Percentiles rank a stretch among this genome's conserved stretches.
Evolutionary conservation across 768 basidiomycete species (phyloP).

Genomic region (Suillus plorans): DNA sequence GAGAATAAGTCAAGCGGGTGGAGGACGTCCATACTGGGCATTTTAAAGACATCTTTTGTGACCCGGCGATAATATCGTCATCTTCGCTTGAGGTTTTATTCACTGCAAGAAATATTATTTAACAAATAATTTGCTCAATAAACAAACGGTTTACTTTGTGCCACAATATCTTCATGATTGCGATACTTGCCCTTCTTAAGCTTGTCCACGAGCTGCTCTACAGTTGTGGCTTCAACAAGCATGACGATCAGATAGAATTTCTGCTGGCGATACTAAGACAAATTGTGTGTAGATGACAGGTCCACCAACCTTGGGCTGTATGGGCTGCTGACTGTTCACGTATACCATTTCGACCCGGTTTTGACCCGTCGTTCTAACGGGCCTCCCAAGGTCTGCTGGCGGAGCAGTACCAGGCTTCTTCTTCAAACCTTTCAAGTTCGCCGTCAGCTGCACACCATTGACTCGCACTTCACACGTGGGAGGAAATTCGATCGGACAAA

Average conservation of each 20-base stretch:
- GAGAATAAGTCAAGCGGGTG: constrained; percentile 6
- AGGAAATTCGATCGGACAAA: constrained; percentile 88
- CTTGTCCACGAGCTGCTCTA: constrained; percentile 67
- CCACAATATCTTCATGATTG: constrained; percentile 60
- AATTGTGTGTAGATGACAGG: not conserved
- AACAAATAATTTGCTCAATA: not conserved
- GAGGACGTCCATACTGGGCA: constrained; percentile 70
- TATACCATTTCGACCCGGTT: constrained; percentile 88
- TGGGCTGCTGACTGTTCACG: constrained; percentile 83
- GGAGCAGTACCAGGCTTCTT: constrained; percentile 94
- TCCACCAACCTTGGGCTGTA: constrained; percentile 61
- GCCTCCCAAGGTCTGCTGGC: constrained; percentile 67
- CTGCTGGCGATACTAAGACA: constrained; percentile 38
- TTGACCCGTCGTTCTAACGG: constrained; percentile 38
- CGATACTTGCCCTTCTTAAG: constrained; percentile 68
- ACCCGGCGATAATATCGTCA: constrained; percentile 89
- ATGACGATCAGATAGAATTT: constrained; percentile 86
- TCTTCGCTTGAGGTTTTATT: constrained; percentile 60
- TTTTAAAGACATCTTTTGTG: constrained; percentile 87
- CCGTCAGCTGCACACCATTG: constrained; percentile 65
- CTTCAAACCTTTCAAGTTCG: constrained; percentile 88
- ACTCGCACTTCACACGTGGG: constrained; percentile 89
- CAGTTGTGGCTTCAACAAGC: constrained; percentile 76
- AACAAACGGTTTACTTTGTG: constrained; percentile 54
- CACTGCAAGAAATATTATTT: constrained; percentile 43